Percentiles rank a stretch among this genome's conserved stretches.
These are phyloP conservation scores for Globisporangium nodosum DNA, from an alignment of 352 stramenopile genomes.

Conservation along the genomic window DNA sequence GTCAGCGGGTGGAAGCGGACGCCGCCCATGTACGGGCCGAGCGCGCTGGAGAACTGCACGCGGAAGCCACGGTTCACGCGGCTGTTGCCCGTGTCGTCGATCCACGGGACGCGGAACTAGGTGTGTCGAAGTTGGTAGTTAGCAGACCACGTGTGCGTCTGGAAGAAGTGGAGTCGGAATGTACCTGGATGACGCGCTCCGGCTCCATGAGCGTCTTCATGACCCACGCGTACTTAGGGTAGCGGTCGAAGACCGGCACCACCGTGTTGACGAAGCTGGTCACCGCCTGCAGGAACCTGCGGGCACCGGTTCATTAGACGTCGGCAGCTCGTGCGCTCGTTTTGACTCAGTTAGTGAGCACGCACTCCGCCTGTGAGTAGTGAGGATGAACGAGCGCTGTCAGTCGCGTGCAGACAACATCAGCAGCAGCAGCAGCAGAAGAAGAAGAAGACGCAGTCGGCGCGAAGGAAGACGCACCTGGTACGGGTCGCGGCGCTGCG, in stretches of 20 bases:
- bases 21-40: slow-evolving; percentile 94
- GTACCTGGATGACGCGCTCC: slow-evolving; percentile 85
- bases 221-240: slow-evolving; percentile 87
- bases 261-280: slow-evolving; percentile 79
- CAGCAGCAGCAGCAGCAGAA: no score
- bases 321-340: background rate
- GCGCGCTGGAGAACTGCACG: slow-evolving; percentile 93
- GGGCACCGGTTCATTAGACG: background rate
- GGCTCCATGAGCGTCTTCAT: slow-evolving; percentile 95
- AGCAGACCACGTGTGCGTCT: background rate
- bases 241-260: slow-evolving; percentile 81
- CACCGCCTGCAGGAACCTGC: slow-evolving; percentile 67
- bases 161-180: no score
- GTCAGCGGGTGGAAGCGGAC: slow-evolving; percentile 93
- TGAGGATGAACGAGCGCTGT: background rate
- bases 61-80: slow-evolving; percentile 96
- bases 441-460: no score
- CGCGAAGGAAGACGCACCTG: slow-evolving; percentile 17
- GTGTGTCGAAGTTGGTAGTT: slow-evolving; percentile 16
- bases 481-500: slow-evolving; percentile 69
- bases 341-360: background rate
- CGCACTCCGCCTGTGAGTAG: slow-evolving; percentile 7
- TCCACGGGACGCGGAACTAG: slow-evolving; percentile 95
- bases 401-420: background rate
- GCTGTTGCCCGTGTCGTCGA: slow-evolving; percentile 94